Percentiles rank a stretch among this genome's conserved stretches.
Conservation (phyloP, 1,284 basidiomycete genomes). For the Chondrostereum purpureum region DNA sequence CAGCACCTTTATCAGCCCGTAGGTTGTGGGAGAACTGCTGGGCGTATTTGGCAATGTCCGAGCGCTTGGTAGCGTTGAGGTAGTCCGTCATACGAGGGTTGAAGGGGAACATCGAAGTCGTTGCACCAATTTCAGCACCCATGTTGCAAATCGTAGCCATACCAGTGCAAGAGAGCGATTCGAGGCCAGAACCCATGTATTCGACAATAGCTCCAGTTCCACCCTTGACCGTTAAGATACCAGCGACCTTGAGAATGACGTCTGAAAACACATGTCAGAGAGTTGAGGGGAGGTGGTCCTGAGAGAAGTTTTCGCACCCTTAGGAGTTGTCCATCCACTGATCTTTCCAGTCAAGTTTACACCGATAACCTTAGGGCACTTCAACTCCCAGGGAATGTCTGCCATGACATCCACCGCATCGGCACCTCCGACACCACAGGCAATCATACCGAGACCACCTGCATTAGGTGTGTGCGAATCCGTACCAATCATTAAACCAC, state of each 20-base stretch:
- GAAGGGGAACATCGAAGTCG: conserved; percentile 98
- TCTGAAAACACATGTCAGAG: conserved; percentile 38
- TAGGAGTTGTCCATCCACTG: conserved; percentile 94
- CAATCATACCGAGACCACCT: conserved; percentile 98
- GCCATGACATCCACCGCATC: conserved; percentile 99
- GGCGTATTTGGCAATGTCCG: conserved; percentile 87
- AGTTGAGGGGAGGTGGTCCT: background rate
- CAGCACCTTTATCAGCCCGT: conserved; percentile 80
- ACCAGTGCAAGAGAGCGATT: conserved; percentile 95
- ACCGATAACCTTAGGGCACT: conserved; percentile 98
- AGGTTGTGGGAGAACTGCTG: conserved; percentile 90
- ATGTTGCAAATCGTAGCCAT: conserved; percentile 99
- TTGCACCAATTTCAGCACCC: conserved; percentile 99
- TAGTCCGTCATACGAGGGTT: conserved; percentile 93
- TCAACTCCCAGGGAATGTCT: conserved; percentile 96
- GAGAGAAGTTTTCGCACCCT: conserved; percentile 49
- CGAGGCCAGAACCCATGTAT: conserved; percentile 90
- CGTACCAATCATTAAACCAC: conserved; percentile 99
- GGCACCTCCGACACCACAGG: conserved; percentile 98
- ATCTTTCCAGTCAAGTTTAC: conserved; percentile 96
- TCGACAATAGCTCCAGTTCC: conserved; percentile 97
- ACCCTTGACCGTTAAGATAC: conserved; percentile 96
- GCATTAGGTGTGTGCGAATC: conserved; percentile 99
- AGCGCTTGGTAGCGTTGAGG: conserved; percentile 89
- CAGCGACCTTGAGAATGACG: conserved; percentile 95